Conservation (phyloP, 306 rosid genomes). For the Purshia tridentata region DNA sequence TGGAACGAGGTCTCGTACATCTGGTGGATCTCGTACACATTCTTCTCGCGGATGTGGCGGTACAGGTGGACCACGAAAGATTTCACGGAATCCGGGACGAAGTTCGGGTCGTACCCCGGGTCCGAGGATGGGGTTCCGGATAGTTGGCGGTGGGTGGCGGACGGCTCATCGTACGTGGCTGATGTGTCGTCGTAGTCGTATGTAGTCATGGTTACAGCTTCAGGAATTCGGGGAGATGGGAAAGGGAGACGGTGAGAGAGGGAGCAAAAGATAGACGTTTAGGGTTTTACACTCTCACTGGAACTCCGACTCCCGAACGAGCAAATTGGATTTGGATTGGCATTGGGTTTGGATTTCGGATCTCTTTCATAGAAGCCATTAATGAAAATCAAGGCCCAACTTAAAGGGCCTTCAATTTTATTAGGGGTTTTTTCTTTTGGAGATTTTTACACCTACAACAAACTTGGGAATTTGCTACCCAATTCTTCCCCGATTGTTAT, state of each 20-base stretch:
- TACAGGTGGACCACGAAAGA: slow-evolving; percentile 86
- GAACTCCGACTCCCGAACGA: too few species aligned
- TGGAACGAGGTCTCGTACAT: slow-evolving; percentile 87
- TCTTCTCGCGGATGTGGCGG: slow-evolving; percentile 93
- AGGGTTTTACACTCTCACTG: not conserved
- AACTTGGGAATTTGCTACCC: too few species aligned
- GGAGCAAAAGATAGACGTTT: too few species aligned
- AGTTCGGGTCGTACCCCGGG: slow-evolving; percentile 79
- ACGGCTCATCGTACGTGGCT: slow-evolving; percentile 38
- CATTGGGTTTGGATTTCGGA: not conserved
- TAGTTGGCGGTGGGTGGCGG: slow-evolving; percentile 37
- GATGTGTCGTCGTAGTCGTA: slow-evolving; percentile 57
- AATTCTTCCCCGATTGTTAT: too few species aligned
- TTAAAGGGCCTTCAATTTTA: not conserved
- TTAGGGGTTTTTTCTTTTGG: too few species aligned
- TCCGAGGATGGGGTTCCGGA: slow-evolving; percentile 42
- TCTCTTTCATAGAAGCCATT: not conserved
- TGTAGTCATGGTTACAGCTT: slow-evolving; percentile 46
- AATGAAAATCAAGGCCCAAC: not conserved
- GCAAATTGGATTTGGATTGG: not conserved
- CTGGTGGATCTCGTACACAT: slow-evolving; percentile 95
- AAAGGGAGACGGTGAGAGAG: not conserved
- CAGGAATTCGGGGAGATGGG: not conserved
- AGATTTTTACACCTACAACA: too few species aligned
- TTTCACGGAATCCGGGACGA: slow-evolving; percentile 82